phyloP scores from a whole-genome alignment of 306 rosid species.

The Glycine tomentella region DNA sequence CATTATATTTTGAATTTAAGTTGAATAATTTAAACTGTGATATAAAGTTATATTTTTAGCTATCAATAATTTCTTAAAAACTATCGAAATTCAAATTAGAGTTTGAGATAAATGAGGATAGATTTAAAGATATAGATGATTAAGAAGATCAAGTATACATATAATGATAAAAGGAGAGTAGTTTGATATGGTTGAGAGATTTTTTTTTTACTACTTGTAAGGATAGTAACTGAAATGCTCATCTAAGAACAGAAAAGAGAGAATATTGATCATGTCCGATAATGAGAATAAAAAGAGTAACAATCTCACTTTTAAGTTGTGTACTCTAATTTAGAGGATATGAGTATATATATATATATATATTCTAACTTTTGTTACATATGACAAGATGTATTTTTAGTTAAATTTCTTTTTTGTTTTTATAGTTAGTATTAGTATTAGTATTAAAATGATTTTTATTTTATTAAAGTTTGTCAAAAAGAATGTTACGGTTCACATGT shows the following conservation, averaged over 20 bases:
- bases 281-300: not conserved
- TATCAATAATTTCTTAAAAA: not conserved
- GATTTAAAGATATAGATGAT: not conserved
- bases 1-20: not conserved
- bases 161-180: not conserved
- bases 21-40: too few relatives aligned
- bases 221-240: too few relatives aligned
- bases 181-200: not conserved
- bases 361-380: not conserved
- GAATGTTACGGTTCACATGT: not conserved
- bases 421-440: not conserved
- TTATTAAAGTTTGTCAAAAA: not conserved
- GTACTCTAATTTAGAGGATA: too few relatives aligned
- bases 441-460: not conserved
- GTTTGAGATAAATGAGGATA: not conserved
- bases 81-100: not conserved
- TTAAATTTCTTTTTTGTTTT: not conserved
- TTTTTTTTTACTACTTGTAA: not conserved
- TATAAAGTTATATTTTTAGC: too few relatives aligned
- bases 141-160: not conserved
- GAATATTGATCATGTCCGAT: too few relatives aligned
- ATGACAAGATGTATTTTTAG: not conserved
- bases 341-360: not conserved
- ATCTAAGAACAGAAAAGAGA: too few relatives aligned
- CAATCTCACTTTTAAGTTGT: not conserved